Conservation (phyloP, 2,329 filamentous ascomycete genomes). For the Xylariales sp. region DNA sequence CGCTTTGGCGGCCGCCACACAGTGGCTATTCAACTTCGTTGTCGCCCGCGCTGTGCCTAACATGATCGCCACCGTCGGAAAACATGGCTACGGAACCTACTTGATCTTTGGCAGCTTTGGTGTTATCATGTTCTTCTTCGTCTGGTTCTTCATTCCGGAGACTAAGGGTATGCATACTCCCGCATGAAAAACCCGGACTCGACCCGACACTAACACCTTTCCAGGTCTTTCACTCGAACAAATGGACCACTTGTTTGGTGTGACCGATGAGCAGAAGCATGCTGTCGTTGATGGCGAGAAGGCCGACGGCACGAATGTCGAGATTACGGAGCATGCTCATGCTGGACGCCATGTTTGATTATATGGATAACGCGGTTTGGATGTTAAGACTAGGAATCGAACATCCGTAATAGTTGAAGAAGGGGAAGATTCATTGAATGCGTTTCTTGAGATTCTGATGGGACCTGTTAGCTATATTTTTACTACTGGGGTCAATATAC, state of each 20-base stretch:
- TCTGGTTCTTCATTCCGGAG: constrained; percentile 51
- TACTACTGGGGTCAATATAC: too few relatives aligned
- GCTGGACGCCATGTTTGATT: too few relatives aligned
- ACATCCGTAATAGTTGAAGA: too few relatives aligned
- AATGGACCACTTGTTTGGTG: constrained; percentile 56
- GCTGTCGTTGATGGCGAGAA: constrained; percentile 3
- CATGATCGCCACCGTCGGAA: constrained; percentile 50
- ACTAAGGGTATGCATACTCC: constrained; percentile 24
- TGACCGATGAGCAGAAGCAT: constrained; percentile 15
- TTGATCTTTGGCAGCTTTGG: constrained; percentile 61
- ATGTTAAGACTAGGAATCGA: too few relatives aligned
- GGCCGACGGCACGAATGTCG: background rate
- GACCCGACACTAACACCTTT: constrained; percentile 16
- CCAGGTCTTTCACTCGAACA: constrained; percentile 55
- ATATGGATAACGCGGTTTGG: too few relatives aligned
- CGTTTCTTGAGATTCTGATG: too few relatives aligned
- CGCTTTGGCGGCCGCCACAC: constrained; percentile 54
- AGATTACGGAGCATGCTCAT: too few relatives aligned
- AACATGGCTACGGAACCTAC: constrained; percentile 46
- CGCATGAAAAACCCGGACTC: too few relatives aligned
- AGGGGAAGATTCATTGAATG: too few relatives aligned
- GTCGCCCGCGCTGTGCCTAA: constrained; percentile 58
- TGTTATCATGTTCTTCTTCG: constrained; percentile 56
- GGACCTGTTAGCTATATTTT: too few relatives aligned
- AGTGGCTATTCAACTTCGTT: constrained; percentile 64